Conservation (phyloP, 306 rosid genomes). For the Malus domestica region DNA sequence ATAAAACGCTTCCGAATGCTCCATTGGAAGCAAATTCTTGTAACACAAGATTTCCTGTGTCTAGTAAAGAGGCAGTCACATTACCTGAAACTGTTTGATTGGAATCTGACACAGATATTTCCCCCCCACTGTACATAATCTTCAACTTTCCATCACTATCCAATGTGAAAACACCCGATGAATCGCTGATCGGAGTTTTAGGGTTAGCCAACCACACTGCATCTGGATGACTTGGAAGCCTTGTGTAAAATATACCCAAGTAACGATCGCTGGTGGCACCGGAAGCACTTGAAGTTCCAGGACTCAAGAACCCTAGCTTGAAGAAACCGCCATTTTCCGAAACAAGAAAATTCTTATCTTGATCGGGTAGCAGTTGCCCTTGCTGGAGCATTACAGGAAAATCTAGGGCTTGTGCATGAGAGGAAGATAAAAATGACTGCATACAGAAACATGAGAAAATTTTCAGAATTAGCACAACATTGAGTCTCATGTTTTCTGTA, state of each 20-base stretch:
- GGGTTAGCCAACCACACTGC: conserved; percentile 22
- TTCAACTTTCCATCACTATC: conserved; percentile 10
- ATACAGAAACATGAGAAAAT: not conserved
- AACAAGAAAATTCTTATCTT: not conserved
- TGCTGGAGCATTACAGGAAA: not conserved
- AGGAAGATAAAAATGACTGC: not conserved
- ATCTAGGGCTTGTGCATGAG: not conserved
- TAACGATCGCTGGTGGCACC: not conserved
- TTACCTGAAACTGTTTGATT: conserved; percentile 6
- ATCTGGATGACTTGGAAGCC: conserved; percentile 19
- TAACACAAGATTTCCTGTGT: conserved; percentile 15
- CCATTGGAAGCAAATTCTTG: not conserved
- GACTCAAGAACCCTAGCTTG: conserved; percentile 20
- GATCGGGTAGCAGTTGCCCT: conserved; percentile 8
- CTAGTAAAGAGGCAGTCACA: conserved; percentile 9
- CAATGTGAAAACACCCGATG: not conserved
- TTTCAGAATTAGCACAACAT: not conserved
- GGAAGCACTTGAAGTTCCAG: conserved; percentile 5
- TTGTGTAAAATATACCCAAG: conserved; percentile 19
- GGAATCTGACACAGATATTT: not conserved
- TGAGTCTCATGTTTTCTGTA: not conserved
- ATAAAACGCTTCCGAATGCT: conserved; percentile 1
- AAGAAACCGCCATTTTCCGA: conserved; percentile 9
- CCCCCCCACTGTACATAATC: conserved; percentile 13
- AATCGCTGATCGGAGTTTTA: not conserved